Conservation (phyloP, 805 yeast genomes). For the Lipomyces starkeyi region DNA sequence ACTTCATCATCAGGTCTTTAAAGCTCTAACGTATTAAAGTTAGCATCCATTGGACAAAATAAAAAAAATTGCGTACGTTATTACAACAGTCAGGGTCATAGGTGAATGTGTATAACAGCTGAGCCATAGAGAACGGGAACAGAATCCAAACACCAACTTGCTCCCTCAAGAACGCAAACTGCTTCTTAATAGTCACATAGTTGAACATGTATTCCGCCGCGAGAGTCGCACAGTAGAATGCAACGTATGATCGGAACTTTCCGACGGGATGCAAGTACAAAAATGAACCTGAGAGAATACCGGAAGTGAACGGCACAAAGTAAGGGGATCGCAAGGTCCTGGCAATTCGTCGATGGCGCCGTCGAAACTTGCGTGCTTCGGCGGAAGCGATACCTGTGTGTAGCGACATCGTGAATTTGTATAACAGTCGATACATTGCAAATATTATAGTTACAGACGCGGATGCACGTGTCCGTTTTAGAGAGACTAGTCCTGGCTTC, state of each 20-base stretch:
- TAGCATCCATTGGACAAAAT: neutral
- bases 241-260: slow-evolving; percentile 41
- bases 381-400: slow-evolving; percentile 18
- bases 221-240: slow-evolving; percentile 45
- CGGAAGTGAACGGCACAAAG: slow-evolving; percentile 36
- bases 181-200: slow-evolving; percentile 46
- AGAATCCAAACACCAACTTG: slow-evolving; percentile 50
- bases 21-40: slow-evolving; percentile 32
- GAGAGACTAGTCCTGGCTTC: neutral
- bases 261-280: slow-evolving; percentile 42
- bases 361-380: slow-evolving; percentile 32
- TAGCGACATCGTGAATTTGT: slow-evolving; percentile 13
- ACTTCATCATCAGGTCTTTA: slow-evolving; percentile 41
- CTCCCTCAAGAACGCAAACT: slow-evolving; percentile 45
- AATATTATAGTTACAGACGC: slow-evolving; percentile 13
- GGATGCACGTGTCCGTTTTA: slow-evolving; percentile 2
- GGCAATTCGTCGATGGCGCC: slow-evolving; percentile 26
- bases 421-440: slow-evolving; percentile 24
- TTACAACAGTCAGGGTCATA: slow-evolving; percentile 48
- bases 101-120: slow-evolving; percentile 48
- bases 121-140: slow-evolving; percentile 50
- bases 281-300: slow-evolving; percentile 41
- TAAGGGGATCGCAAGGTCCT: slow-evolving; percentile 21
- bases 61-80: slow-evolving; percentile 11
- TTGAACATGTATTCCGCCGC: slow-evolving; percentile 48